A percentile compares a stretch with the other conserved stretches of the same genome.
Conservation (phyloP, 2,329 filamentous ascomycete species). For the Blumeria hordei region DNA sequence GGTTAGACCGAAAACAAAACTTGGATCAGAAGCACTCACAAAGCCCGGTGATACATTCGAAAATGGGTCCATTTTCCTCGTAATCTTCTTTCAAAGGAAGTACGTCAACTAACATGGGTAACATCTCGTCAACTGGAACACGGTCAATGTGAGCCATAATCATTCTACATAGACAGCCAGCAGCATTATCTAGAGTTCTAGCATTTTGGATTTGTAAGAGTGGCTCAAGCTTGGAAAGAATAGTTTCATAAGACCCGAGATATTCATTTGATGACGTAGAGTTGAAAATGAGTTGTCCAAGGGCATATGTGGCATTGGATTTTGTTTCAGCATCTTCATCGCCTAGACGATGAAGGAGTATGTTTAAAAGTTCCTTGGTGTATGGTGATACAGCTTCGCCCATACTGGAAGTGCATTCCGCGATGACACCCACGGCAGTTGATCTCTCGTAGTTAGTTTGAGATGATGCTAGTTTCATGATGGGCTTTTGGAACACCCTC, state of each 20-base stretch:
- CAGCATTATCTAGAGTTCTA: slow-evolving; percentile 76
- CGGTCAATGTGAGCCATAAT: slow-evolving; percentile 70
- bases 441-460: slow-evolving; percentile 72
- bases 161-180: slow-evolving; percentile 77
- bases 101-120: slow-evolving; percentile 55
- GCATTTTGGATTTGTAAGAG: slow-evolving; percentile 55
- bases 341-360: slow-evolving; percentile 63
- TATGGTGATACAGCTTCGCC: slow-evolving; percentile 57
- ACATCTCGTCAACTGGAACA: slow-evolving; percentile 56
- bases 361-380: slow-evolving; percentile 51
- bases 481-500: slow-evolving; percentile 86
- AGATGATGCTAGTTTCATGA: slow-evolving; percentile 70
- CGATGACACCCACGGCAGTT: slow-evolving; percentile 74
- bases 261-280: slow-evolving; percentile 50
- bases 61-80: slow-evolving; percentile 90
- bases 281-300: slow-evolving; percentile 63
- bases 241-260: slow-evolving; percentile 47
- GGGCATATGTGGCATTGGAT: slow-evolving; percentile 84
- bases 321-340: slow-evolving; percentile 83
- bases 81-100: slow-evolving; percentile 82
- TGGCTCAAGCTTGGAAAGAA: slow-evolving; percentile 69
- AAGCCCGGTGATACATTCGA: slow-evolving; percentile 67
- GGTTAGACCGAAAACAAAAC: not conserved
- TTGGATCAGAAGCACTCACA: slow-evolving; percentile 26
- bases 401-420: slow-evolving; percentile 75